phyloP scores from a whole-genome alignment of 768 basidiomycete species.

The Mycena pura region DNA sequence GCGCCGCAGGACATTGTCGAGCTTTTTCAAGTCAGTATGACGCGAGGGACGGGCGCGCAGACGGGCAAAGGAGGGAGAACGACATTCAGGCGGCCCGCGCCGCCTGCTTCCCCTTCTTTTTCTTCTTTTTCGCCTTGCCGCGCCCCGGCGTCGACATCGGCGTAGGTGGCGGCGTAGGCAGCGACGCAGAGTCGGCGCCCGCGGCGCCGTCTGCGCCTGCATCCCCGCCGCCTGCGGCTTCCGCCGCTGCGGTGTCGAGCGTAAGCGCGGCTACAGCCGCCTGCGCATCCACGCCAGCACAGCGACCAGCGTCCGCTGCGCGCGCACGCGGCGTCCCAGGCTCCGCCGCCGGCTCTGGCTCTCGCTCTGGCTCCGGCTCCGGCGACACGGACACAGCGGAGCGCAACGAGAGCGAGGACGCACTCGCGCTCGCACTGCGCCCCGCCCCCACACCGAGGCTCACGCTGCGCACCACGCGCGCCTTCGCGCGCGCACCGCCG shows the following conservation, averaged over 20 bases:
- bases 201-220: background rate
- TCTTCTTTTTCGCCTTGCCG: background rate
- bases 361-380: background rate
- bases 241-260: background rate
- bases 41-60: no score
- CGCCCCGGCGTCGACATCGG: background rate
- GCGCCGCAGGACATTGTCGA: no score
- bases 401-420: background rate
- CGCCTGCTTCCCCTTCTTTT: conserved; percentile 8
- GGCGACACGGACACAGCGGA: background rate
- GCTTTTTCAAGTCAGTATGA: no score
- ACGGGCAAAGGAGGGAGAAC: no score
- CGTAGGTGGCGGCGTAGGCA: conserved; percentile 14
- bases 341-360: background rate
- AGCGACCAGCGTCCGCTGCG: background rate
- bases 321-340: conserved; percentile 6
- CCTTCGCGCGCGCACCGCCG: background rate
- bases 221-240: background rate
- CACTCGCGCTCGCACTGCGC: conserved; percentile 3
- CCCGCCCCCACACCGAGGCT: conserved; percentile 12
- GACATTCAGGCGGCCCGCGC: no score
- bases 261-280: background rate
- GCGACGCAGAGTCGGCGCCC: no score
- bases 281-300: background rate
- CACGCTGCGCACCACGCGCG: conserved; percentile 21